Evolutionary conservation across 495 filamentous ascomycete species (phyloP).

Genomic region (Mycothermus thermophilus): DNA sequence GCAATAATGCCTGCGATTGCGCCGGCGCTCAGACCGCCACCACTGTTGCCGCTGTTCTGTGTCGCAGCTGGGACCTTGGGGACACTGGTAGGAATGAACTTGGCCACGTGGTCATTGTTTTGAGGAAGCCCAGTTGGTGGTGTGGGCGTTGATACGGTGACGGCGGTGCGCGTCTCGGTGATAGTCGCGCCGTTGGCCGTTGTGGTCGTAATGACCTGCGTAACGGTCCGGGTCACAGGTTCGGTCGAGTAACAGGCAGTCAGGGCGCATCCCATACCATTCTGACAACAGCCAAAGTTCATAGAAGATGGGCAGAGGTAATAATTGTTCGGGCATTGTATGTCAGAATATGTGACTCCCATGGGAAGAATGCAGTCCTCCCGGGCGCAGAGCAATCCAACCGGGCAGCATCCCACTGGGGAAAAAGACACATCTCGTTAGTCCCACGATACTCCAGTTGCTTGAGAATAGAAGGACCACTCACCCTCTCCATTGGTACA

Average conservation of each 20-base stretch:
- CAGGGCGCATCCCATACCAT: slow-evolving; percentile 25
- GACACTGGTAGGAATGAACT: slow-evolving; percentile 26
- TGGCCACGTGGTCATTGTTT: slow-evolving; percentile 11
- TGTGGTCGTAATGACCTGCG: slow-evolving; percentile 20
- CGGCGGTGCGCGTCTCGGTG: slow-evolving; percentile 17
- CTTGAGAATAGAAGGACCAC: not conserved
- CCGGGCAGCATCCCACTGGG: slow-evolving; percentile 24
- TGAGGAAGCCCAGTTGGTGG: slow-evolving; percentile 9
- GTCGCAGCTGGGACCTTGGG: slow-evolving; percentile 17
- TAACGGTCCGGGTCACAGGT: slow-evolving; percentile 21
- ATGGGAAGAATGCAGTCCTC: slow-evolving; percentile 19
- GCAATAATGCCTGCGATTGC: slow-evolving; percentile 33
- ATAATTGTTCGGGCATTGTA: slow-evolving; percentile 20
- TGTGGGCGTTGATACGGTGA: slow-evolving; percentile 16
- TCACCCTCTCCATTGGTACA: slow-evolving; percentile 19
- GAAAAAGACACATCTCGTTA: not conserved
- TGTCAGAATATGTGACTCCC: slow-evolving; percentile 12
- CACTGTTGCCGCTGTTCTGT: slow-evolving; percentile 2
- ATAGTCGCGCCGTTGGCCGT: slow-evolving; percentile 17
- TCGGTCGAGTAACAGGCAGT: slow-evolving; percentile 24
- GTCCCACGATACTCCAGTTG: not conserved
- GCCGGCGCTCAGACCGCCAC: slow-evolving; percentile 17
- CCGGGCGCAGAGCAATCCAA: slow-evolving; percentile 22
- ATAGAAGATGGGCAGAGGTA: slow-evolving; percentile 24
- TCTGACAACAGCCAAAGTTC: slow-evolving; percentile 29